Conservation (phyloP, 2,329 filamentous ascomycete species). For the Neopestalotiopsis rosae region DNA sequence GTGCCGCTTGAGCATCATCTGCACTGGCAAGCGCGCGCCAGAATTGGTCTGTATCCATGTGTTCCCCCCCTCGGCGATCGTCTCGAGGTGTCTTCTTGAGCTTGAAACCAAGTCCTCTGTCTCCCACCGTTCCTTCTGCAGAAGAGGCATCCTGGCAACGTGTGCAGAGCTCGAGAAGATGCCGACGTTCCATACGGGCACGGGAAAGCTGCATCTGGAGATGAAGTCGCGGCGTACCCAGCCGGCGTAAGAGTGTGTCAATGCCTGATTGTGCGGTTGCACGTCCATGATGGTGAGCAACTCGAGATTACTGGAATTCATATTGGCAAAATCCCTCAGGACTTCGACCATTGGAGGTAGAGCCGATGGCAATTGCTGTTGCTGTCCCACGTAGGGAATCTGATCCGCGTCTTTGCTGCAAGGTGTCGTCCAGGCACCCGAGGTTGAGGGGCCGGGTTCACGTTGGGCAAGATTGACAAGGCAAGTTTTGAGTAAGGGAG, state of each 20-base stretch:
- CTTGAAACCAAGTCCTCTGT: slow-evolving; percentile 21
- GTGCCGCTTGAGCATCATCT: slow-evolving; percentile 5
- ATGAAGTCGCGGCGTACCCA: slow-evolving; percentile 26
- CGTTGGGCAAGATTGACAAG: slow-evolving; percentile 22
- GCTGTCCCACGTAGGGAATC: slow-evolving; percentile 12
- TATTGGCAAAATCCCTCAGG: not conserved
- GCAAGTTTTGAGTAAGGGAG: slow-evolving; percentile 22
- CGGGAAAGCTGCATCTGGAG: slow-evolving; percentile 20
- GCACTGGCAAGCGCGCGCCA: slow-evolving; percentile 17
- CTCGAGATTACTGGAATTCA: not conserved
- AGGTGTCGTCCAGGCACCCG: slow-evolving; percentile 12
- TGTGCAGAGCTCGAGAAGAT: not conserved
- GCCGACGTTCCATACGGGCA: slow-evolving; percentile 18
- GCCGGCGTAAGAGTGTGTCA: slow-evolving; percentile 16
- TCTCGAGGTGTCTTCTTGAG: slow-evolving; percentile 9
- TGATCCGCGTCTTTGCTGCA: slow-evolving; percentile 11
- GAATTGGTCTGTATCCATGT: slow-evolving; percentile 17
- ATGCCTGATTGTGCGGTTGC: not conserved
- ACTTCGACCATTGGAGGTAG: slow-evolving; percentile 15
- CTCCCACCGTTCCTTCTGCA: not conserved
- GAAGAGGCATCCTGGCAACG: slow-evolving; percentile 20
- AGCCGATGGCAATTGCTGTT: slow-evolving; percentile 16
- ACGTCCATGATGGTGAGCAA: slow-evolving; percentile 13
- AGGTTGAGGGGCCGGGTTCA: slow-evolving; percentile 9
- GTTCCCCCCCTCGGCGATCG: slow-evolving; percentile 18